Percentiles rank a stretch among this genome's conserved stretches.
Evolutionary conservation across 257 asterid genomes (phyloP).

Genomic region (Fraxinus anomala): DNA sequence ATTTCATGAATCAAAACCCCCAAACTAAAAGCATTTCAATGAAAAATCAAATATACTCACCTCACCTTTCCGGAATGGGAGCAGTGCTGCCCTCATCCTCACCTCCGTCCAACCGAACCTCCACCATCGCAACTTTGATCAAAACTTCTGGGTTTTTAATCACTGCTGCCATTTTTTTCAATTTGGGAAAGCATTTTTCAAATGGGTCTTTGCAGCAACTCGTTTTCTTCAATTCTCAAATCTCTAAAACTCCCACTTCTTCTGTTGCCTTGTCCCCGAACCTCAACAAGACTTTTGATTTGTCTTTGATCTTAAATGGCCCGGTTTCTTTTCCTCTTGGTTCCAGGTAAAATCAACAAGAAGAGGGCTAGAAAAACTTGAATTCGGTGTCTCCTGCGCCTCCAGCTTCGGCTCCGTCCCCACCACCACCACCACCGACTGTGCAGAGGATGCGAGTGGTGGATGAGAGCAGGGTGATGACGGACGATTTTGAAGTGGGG

Average conservation of each 20-base stretch:
- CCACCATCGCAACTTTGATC: constrained; percentile 20
- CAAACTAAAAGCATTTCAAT: too few relatives aligned
- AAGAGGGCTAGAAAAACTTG: background rate
- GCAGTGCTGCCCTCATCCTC: too few relatives aligned
- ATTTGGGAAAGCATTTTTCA: constrained; percentile 69
- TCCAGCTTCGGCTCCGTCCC: constrained; percentile 25
- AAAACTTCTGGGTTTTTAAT: constrained; percentile 53
- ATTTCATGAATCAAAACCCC: too few relatives aligned
- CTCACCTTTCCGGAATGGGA: too few relatives aligned
- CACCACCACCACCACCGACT: constrained; percentile 51
- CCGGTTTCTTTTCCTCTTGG: constrained; percentile 18
- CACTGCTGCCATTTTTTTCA: constrained; percentile 58
- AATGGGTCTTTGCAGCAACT: constrained; percentile 59
- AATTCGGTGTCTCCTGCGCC: background rate
- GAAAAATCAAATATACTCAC: too few relatives aligned
- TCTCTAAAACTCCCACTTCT: constrained; percentile 18
- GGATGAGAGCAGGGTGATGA: constrained; percentile 83
- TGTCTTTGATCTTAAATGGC: constrained; percentile 43
- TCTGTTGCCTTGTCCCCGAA: constrained; percentile 59
- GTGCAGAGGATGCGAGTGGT: constrained; percentile 80
- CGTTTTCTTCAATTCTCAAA: constrained; percentile 54
- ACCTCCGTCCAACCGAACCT: too few relatives aligned
- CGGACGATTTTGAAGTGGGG: constrained; percentile 74
- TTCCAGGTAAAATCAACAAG: background rate
- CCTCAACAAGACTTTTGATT: constrained; percentile 47